phyloP scores from a whole-genome alignment of 2,329 filamentous ascomycete species.

The Alternaria angustiovoidea region DNA sequence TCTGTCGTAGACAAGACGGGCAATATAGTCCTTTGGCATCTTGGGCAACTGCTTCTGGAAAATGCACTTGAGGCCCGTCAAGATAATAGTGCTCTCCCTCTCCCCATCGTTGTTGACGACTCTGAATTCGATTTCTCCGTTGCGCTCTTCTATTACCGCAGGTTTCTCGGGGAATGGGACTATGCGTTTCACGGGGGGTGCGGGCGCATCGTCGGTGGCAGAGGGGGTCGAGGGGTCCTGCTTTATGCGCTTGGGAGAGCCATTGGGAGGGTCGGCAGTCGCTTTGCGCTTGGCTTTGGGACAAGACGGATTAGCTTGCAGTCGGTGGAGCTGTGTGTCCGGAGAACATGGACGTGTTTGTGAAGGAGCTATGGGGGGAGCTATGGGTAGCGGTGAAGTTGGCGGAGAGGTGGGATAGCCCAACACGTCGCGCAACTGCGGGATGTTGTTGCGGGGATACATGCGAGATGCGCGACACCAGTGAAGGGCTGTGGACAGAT shows the following conservation, averaged over 20 bases:
- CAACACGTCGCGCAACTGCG: constrained; percentile 24
- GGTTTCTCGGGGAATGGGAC: constrained; percentile 94
- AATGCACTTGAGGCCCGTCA: constrained; percentile 95
- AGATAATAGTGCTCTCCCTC: constrained; percentile 87
- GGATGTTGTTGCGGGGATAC: constrained; percentile 18
- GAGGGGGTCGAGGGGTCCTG: constrained; percentile 47
- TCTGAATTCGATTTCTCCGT: constrained; percentile 93
- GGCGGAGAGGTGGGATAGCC: constrained; percentile 33
- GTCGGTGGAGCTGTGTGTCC: constrained; percentile 20
- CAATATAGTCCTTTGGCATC: constrained; percentile 99
- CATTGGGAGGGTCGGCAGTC: constrained; percentile 69
- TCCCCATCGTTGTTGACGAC: constrained; percentile 97
- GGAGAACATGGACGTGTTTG: constrained; percentile 8
- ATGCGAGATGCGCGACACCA: constrained; percentile 1
- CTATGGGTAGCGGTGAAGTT: constrained; percentile 1
- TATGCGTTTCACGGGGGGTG: constrained; percentile 62
- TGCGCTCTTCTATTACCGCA: constrained; percentile 91
- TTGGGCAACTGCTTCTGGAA: constrained; percentile 98
- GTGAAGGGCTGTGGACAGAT: background rate
- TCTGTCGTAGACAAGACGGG: constrained; percentile 94
- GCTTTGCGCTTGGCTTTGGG: constrained; percentile 74
- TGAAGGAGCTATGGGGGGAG: background rate
- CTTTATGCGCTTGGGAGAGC: constrained; percentile 66
- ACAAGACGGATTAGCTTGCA: constrained; percentile 23
- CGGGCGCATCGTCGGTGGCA: constrained; percentile 40